Evolutionary conservation across 139 green algal genomes (phyloP), one percentile per base, ranked within the genome.

Genomic region (Coelastrella sp.): DNA sequence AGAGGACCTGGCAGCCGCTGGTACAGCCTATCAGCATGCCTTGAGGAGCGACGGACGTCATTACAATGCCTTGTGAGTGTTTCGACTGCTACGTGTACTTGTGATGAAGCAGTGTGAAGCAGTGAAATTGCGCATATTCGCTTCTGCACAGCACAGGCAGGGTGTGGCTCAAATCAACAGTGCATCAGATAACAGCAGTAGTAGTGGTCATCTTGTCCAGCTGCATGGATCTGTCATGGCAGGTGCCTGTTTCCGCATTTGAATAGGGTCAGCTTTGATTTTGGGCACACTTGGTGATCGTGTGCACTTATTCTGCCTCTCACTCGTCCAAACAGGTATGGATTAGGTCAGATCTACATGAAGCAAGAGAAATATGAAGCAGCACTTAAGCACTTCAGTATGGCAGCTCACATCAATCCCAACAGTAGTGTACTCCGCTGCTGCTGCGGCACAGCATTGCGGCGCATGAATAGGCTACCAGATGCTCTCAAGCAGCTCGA

Each of bases 11-110:
- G 96, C 97, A 51, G 96, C 97, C 79, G 93, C 86, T 9, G 75
- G 95, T 41, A 71, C 87, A 4, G 97, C 92, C 87, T 99, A 98
- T 92, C 91, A 95, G 37, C 89, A 92, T 21, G 97, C 97, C 17
- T 88, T 98, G 25, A 90, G 95, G 7, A 68, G 97, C 0, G 95
- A 99, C 77, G 67, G 88, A 3, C 92, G 96, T 9, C 96, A 99
- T 84, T 99, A 99, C 94, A 99, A 98, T 74, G 96, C 97, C 5
- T 96, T 96, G 96, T 94, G 77, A 79, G 90, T 90, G 2, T n/a
- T n/a, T n/a, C n/a, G n/a, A n/a, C n/a, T n/a, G n/a, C n/a, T n/a
- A n/a, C n/a, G n/a, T n/a, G n/a, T n/a, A n/a, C n/a, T n/a, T n/a
- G n/a, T n/a, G n/a, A n/a, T n/a, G n/a, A n/a, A n/a, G n/a, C n/a